Base-by-base conservation (phyloP, 352 stramenopile genomes). In the Globisporangium spinosum region DNA sequence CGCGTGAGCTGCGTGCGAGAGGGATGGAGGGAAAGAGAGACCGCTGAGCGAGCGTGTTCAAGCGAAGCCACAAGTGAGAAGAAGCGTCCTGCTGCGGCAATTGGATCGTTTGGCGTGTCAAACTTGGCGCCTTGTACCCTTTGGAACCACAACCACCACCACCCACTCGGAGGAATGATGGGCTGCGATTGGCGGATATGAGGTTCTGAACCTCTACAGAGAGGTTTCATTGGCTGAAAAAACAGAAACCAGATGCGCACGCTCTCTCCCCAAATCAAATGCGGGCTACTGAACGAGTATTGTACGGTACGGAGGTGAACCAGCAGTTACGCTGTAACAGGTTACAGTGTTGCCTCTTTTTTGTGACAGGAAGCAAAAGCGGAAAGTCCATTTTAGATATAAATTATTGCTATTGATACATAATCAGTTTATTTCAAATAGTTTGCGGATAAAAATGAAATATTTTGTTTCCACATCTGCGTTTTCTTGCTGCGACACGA, bases 1-100 rank as follows among this genome's bases (percentile, higher is more conserved):
- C 40, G 56, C 27, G 38, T 15, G 57, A n/a, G 65, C 25, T 7
- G 22, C 49, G 43, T 6, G 45, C 27, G 40, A 47, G 55, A 15
- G 51, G 9, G 51, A 34, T 22, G 13, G 54, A 43, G 9, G 27
- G 32, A n/a, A 27, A 22, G 32, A n/a, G 27, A 22, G 55, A 23
- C 17, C 55, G 58, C 20, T 17, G 35, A 43, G 35, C 51, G 17
- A 13, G 29, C 38, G 56, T 55, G 56, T 57, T 55, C 13, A 57
- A 69, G 40, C 64, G 56, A 43, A 56, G 54, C 64, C 38, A 56
- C 49, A 67, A 32, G 22, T 25, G 54, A 59, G 53, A 32, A n/a
- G 13, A 5, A 49, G 43, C 43, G 43, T 51, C 17, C 43, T 51
- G 17, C 17, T 7, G 53, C 53, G 35, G 25, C 27, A 32, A 58